Evolutionary conservation across 2,329 filamentous ascomycete genomes (phyloP).

Genomic region (Bimuria novae-zelandiae): DNA sequence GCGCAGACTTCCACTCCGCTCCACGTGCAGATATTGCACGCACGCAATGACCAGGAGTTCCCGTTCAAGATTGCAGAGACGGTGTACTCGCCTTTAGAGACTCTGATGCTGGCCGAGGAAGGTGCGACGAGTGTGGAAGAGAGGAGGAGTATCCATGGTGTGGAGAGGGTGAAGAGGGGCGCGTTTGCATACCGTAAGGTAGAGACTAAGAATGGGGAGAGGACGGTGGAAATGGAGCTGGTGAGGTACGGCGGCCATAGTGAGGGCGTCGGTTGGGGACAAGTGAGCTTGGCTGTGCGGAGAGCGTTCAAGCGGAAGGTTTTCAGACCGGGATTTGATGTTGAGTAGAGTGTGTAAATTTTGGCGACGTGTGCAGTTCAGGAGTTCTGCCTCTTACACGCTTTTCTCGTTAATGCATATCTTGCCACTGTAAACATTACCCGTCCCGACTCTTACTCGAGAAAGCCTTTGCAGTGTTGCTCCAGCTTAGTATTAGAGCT

Average conservation of each 20-base stretch:
- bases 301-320: constrained; percentile 61
- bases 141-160: constrained; percentile 37
- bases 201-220: constrained; percentile 30
- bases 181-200: constrained; percentile 43
- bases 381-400: too few species aligned
- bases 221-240: constrained; percentile 49
- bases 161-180: constrained; percentile 38
- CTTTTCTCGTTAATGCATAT: too few species aligned
- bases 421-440: too few species aligned
- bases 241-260: constrained; percentile 63
- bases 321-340: constrained; percentile 31
- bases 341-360: constrained; percentile 24
- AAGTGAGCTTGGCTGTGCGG: constrained; percentile 67
- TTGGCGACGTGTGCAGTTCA: too few species aligned
- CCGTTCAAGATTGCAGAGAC: constrained; percentile 67
- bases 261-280: constrained; percentile 66
- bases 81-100: constrained; percentile 32
- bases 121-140: constrained; percentile 30
- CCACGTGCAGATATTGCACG: constrained; percentile 76
- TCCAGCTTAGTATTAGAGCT: too few species aligned
- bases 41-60: constrained; percentile 81
- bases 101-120: constrained; percentile 35
- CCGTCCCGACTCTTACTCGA: too few species aligned
- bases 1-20: constrained; percentile 42
- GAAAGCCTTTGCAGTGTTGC: too few species aligned